Conservation (phyloP, 2,329 filamentous ascomycete genomes). For the Aspergillus oerlinghausenensis region DNA sequence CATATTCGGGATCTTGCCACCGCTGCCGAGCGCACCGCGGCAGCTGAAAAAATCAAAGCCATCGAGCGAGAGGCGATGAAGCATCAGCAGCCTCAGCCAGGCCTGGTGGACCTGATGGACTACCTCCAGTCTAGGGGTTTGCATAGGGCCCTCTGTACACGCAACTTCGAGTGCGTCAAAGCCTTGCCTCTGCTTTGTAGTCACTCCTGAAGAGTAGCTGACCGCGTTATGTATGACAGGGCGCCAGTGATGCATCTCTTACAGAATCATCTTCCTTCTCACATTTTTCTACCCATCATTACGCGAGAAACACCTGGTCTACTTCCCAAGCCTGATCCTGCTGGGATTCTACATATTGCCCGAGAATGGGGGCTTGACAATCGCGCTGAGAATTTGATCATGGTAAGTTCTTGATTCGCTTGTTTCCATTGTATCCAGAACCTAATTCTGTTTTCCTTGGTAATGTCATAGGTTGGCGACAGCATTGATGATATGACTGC, state of each 20-base stretch:
- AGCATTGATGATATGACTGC: slow-evolving; percentile 92
- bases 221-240: slow-evolving; percentile 14
- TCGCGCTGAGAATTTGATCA: slow-evolving; percentile 38
- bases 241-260: slow-evolving; percentile 48
- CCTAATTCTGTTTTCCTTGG: background rate
- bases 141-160: slow-evolving; percentile 81
- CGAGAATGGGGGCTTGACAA: slow-evolving; percentile 63
- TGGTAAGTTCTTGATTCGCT: slow-evolving; percentile 22
- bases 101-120: slow-evolving; percentile 71
- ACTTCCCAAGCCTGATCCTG: slow-evolving; percentile 77
- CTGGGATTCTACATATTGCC: slow-evolving; percentile 82
- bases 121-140: slow-evolving; percentile 67
- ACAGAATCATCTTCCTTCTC: slow-evolving; percentile 64
- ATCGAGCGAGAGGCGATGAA: slow-evolving; percentile 82
- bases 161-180: slow-evolving; percentile 71
- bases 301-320: slow-evolving; percentile 69
- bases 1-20: slow-evolving; percentile 74
- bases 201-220: background rate
- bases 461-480: slow-evolving; percentile 53
- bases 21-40: slow-evolving; percentile 53
- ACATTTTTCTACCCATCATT: slow-evolving; percentile 71
- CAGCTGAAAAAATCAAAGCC: slow-evolving; percentile 67
- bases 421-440: background rate
- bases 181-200: background rate
- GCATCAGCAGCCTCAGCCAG: slow-evolving; percentile 74